Conservation (phyloP, 495 filamentous ascomycete species). For the Entonaema liquescens region DNA sequence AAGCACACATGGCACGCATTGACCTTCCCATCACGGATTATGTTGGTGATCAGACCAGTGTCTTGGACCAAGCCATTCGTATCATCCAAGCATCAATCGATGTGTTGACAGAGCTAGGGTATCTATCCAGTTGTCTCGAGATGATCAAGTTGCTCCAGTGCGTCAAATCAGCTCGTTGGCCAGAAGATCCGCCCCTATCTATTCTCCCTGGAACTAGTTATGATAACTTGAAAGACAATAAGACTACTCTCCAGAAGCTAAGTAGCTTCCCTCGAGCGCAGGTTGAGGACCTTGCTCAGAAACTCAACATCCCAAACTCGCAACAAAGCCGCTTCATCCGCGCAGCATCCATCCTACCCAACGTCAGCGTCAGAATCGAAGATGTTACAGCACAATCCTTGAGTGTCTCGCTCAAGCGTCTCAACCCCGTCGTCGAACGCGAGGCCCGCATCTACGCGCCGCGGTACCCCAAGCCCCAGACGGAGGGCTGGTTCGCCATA, state of each 20-base stretch:
- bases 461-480: conserved; percentile 91
- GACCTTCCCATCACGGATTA: conserved; percentile 96
- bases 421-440: conserved; percentile 68
- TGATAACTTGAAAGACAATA: conserved; percentile 47
- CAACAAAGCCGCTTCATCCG: conserved; percentile 61
- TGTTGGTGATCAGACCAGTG: conserved; percentile 84
- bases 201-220: conserved; percentile 81
- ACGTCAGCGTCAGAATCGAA: conserved; percentile 69
- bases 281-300: conserved; percentile 53
- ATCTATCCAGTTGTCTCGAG: conserved; percentile 72
- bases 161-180: conserved; percentile 93
- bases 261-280: conserved; percentile 50
- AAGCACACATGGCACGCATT: conserved; percentile 93
- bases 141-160: conserved; percentile 89
- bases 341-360: conserved; percentile 68
- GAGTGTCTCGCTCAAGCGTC: conserved; percentile 68
- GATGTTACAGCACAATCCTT: conserved; percentile 68
- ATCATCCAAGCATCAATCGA: conserved; percentile 93
- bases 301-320: conserved; percentile 47
- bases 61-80: conserved; percentile 95
- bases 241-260: conserved; percentile 47
- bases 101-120: conserved; percentile 89
- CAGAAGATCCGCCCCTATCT: conserved; percentile 77
- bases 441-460: conserved; percentile 84
- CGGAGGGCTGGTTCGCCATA: conserved; percentile 91